A percentile compares a stretch with the other conserved stretches of the same genome.
Conservation (phyloP, 495 filamentous ascomycete species). For the Bacidia rubella region DNA sequence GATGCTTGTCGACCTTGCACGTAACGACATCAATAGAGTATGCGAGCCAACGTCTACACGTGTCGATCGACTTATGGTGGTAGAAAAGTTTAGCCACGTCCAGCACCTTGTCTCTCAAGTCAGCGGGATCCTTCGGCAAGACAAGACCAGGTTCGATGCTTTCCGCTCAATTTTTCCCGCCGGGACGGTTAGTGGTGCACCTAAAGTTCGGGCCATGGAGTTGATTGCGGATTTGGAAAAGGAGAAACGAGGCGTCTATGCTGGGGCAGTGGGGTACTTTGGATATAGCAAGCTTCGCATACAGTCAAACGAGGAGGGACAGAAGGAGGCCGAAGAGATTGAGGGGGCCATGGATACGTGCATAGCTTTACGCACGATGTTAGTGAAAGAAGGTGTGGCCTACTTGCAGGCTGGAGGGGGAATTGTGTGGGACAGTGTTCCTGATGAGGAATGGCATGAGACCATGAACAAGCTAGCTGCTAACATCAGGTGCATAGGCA, state of each 20-base stretch:
- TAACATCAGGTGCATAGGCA: conserved; percentile 73
- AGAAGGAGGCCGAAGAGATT: conserved; percentile 15
- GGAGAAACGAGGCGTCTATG: conserved; percentile 91
- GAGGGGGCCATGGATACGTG: conserved; percentile 96
- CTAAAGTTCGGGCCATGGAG: conserved; percentile 94
- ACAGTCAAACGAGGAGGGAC: conserved; percentile 22
- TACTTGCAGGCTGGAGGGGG: conserved; percentile 95
- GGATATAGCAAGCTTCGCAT: conserved; percentile 45
- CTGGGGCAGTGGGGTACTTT: conserved; percentile 92
- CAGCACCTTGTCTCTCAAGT: conserved; percentile 96
- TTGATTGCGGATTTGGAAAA: conserved; percentile 86
- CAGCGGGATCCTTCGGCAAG: conserved; percentile 67
- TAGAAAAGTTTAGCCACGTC: conserved; percentile 91
- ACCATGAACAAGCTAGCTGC: conserved; percentile 92
- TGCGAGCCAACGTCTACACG: conserved; percentile 80
- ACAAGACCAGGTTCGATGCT: conserved; percentile 85
- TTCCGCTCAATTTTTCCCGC: conserved; percentile 94
- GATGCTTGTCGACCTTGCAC: conserved; percentile 95
- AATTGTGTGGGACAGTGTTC: conserved; percentile 92
- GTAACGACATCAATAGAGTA: conserved; percentile 93
- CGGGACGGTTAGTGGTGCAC: conserved; percentile 84
- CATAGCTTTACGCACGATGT: conserved; percentile 94
- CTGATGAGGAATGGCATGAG: conserved; percentile 89
- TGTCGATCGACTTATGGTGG: conserved; percentile 88
- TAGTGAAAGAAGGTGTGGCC: conserved; percentile 79